These are phyloP conservation scores for Plasmodium knowlesi DNA, from an alignment of 169 alveolate genomes.

Conservation along the genomic window DNA sequence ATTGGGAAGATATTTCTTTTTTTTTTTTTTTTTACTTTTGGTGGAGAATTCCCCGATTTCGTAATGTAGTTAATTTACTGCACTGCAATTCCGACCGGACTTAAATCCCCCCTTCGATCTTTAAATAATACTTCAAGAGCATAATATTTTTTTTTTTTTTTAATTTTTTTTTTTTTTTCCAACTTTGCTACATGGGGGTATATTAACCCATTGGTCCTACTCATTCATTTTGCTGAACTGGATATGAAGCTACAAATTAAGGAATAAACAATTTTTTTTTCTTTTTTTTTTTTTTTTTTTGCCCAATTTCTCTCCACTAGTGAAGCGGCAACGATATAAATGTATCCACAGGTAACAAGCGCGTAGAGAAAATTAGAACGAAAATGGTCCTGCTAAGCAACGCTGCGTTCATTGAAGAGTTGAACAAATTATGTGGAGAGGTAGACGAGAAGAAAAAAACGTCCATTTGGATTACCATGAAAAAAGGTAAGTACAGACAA, in stretches of 20 bases:
- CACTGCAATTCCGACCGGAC: neutral
- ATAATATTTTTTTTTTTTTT: no score
- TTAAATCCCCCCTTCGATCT: neutral
- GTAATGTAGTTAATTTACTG: neutral
- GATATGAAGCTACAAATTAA: neutral
- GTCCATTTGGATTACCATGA: constrained; percentile 83
- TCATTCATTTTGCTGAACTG: neutral
- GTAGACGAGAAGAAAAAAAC: constrained; percentile 74
- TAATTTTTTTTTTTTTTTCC: neutral
- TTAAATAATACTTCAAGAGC: neutral
- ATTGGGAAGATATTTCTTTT: neutral
- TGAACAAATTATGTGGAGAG: constrained; percentile 75
- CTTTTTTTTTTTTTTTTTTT: neutral
- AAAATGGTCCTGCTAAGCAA: constrained; percentile 81
- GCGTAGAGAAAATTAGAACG: neutral
- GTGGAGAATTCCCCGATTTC: neutral
- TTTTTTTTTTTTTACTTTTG: neutral
- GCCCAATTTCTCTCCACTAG: neutral
- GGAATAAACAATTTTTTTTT: neutral
- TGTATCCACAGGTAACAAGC: neutral
- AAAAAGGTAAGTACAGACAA: constrained; percentile 76
- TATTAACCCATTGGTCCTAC: neutral
- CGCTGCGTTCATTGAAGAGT: constrained; percentile 76
- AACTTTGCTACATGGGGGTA: neutral
- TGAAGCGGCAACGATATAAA: neutral